Percentiles rank a stretch among this genome's conserved stretches.
Evolutionary conservation across 495 filamentous ascomycete genomes (phyloP).

Genomic region (Parmelia sp.): DNA sequence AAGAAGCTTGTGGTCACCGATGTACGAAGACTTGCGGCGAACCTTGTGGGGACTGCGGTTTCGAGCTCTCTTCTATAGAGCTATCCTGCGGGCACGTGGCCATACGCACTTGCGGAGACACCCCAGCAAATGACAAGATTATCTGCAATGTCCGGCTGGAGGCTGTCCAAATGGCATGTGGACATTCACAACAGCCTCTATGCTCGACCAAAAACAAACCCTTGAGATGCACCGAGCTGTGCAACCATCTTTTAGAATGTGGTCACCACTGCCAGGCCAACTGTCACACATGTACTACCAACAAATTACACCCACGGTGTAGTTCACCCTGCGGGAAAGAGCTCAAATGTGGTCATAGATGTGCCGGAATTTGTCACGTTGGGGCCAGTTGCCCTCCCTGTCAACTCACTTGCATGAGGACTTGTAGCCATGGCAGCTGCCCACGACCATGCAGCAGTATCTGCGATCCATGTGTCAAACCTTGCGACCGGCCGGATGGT

Average conservation of each 20-base stretch:
- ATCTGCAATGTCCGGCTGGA: slow-evolving; percentile 32
- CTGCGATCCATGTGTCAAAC: slow-evolving; percentile 24
- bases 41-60: slow-evolving; percentile 36
- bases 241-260: slow-evolving; percentile 21
- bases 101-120: slow-evolving; percentile 39
- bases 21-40: slow-evolving; percentile 53
- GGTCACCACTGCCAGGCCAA: slow-evolving; percentile 37
- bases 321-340: slow-evolving; percentile 40
- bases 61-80: slow-evolving; percentile 32
- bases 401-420: slow-evolving; percentile 39
- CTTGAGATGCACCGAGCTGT: slow-evolving; percentile 18
- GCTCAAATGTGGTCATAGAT: slow-evolving; percentile 52
- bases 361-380: slow-evolving; percentile 44
- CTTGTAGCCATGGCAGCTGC: slow-evolving; percentile 41
- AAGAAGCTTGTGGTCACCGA: slow-evolving; percentile 48
- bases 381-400: slow-evolving; percentile 45
- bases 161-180: slow-evolving; percentile 40
- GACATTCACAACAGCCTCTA: slow-evolving; percentile 36
- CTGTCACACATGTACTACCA: slow-evolving; percentile 42
- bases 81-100: slow-evolving; percentile 53
- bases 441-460: slow-evolving; percentile 15
- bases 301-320: slow-evolving; percentile 26
- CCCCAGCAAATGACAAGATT: slow-evolving; percentile 25
- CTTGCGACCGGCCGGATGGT: slow-evolving; percentile 8
- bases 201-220: slow-evolving; percentile 18